Percentiles rank a stretch among this genome's conserved stretches.
Evolutionary conservation across 2,329 filamentous ascomycete species (phyloP).

Genomic region (Teratosphaeria viscida): DNA sequence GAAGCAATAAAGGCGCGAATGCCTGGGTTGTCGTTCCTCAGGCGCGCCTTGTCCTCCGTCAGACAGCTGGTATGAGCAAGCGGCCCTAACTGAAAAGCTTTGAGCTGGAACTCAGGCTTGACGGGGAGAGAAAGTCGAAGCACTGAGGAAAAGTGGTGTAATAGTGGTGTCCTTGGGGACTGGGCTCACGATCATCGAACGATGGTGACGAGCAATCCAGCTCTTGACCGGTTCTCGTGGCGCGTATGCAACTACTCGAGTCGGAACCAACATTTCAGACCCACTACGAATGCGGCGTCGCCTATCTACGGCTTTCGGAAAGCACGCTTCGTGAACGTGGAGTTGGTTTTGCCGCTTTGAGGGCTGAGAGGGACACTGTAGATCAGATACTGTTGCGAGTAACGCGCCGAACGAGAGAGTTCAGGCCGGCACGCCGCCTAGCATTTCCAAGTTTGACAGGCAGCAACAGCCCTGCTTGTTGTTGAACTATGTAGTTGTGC

Average conservation of each 20-base stretch:
- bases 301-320: not conserved
- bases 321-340: not conserved
- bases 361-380: not conserved
- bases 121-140: not conserved
- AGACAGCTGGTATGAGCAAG: not conserved
- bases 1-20: slow-evolving; percentile 1
- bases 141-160: not conserved
- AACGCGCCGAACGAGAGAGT: not conserved
- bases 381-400: not conserved
- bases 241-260: not conserved
- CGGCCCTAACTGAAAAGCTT: not conserved
- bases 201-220: not conserved
- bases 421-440: not conserved
- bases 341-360: not conserved
- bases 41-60: not conserved
- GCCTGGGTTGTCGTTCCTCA: not conserved
- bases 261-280: not conserved
- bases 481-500: not conserved
- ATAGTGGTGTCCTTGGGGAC: not conserved
- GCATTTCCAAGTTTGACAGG: not conserved
- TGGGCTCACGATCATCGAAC: not conserved
- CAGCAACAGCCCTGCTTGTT: not conserved
- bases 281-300: not conserved
- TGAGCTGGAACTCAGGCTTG: not conserved
- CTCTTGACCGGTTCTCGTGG: not conserved